Base-by-base conservation (phyloP, 2,329 filamentous ascomycete genomes). In the Trichophyton equinum region DNA sequence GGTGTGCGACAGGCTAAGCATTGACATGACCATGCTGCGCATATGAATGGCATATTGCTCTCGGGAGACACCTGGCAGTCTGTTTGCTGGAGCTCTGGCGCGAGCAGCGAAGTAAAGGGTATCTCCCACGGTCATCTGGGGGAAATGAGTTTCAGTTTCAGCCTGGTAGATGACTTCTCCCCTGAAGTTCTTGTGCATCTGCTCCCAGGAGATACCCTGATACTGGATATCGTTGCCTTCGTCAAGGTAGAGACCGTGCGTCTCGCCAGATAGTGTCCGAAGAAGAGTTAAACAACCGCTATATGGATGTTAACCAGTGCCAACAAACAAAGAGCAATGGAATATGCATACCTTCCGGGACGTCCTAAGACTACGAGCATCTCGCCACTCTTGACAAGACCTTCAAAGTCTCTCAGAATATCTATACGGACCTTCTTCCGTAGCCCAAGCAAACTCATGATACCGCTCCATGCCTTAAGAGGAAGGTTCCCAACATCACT, bases 101-200 rank as follows among this genome's bases (percentile, higher is more conserved):
- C 94, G 88, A 2, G 95, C 77, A 0, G 91, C 91, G 69, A 96
- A 96, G 0, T 83, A 85, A 0, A 96, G 81, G 0, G 91, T 96
- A 70, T 96, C 89, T 61, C 88, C 87, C 2, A 96, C 91, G 0
- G 90, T 94, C 36, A 96, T 78, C 0, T 89, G 94, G 0, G 91
- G 83, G 67, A 91, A 86, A 67, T 96, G 90, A 25, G 92, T 81
- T 66, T 96, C 91, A 64, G 95, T 89, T 71, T 92, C 88, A 66
- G 88, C 85, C 68, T 91, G 92, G 76, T 95, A 95, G 6, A 92
- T 85, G 0, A 88, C 86, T 75, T 95, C 89, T 57, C 89, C 89
- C 27, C 89, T 82, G 72, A 90, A 95, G 57, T 82, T 78, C 68
- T 87, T 82, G 61, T 65, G 64, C 64, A 65, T 65, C 38, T 64